These are phyloP conservation scores for Taphrina populina DNA, from an alignment of 1,139 yeast genomes.

Conservation along the genomic window DNA sequence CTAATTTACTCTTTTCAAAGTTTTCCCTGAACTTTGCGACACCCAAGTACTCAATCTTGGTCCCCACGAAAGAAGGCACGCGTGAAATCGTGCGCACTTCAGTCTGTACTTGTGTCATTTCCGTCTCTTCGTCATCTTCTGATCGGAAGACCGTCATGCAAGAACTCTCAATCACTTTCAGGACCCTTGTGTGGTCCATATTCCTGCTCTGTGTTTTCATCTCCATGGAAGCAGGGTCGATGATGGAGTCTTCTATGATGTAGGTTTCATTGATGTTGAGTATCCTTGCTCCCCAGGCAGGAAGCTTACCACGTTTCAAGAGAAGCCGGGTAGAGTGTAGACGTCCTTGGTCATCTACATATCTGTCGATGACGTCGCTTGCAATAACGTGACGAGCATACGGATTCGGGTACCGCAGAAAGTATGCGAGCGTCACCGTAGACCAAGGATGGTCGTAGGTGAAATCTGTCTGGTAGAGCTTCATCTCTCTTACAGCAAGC, in stretches of 20 bases:
- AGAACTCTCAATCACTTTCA: conserved; percentile 81
- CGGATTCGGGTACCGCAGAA: conserved; percentile 88
- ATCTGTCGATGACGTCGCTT: conserved; percentile 68
- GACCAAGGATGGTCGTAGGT: conserved; percentile 53
- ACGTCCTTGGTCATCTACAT: conserved; percentile 62
- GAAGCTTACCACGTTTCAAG: conserved; percentile 76
- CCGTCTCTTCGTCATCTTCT: conserved; percentile 62
- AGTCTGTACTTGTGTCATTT: conserved; percentile 9
- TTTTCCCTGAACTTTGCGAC: conserved; percentile 67
- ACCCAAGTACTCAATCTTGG: conserved; percentile 74
- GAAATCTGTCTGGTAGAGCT: conserved; percentile 32
- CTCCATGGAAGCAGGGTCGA: conserved; percentile 60
- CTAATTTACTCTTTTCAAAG: conserved; percentile 64
- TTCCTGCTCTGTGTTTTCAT: conserved; percentile 77
- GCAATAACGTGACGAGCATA: conserved; percentile 84
- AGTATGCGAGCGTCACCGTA: conserved; percentile 74
- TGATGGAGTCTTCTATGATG: conserved; percentile 77
- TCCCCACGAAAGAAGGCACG: conserved; percentile 20
- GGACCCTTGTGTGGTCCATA: conserved; percentile 76
- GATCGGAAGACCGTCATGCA: conserved; percentile 46
- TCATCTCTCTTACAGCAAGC: neutral
- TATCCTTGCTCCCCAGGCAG: conserved; percentile 74
- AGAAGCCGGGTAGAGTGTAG: conserved; percentile 73
- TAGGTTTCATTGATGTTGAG: conserved; percentile 50
- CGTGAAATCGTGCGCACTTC: conserved; percentile 14